Evolutionary conservation across 2,329 filamentous ascomycete species (phyloP).

Genomic region (Botrytis elliptica): DNA sequence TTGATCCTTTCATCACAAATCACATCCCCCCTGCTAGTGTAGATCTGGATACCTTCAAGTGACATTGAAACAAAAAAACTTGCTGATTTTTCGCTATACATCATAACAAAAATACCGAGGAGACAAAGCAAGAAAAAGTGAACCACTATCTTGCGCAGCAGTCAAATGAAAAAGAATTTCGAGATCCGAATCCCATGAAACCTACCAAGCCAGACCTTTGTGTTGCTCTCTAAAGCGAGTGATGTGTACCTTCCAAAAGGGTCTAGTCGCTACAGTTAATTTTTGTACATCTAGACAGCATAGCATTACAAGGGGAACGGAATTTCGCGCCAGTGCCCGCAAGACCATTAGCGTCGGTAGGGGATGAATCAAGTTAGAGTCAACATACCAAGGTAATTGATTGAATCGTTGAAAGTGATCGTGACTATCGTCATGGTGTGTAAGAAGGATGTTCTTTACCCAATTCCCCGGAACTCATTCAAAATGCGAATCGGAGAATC

Average conservation of each 20-base stretch:
- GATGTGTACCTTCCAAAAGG: rapidly evolving
- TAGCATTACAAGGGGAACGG: neutral
- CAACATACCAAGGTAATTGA: neutral
- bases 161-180: neutral
- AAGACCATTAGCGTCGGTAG: neutral
- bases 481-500: neutral
- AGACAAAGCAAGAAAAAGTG: neutral
- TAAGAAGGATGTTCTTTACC: neutral
- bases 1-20: neutral
- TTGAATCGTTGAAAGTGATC: neutral
- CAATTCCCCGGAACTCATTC: neutral
- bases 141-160: neutral
- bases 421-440: neutral
- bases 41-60: neutral
- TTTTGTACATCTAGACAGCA: neutral
- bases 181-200: neutral
- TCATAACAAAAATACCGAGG: neutral
- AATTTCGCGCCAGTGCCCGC: neutral
- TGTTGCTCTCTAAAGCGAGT: neutral
- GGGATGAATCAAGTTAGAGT: too few species aligned
- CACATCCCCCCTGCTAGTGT: too few species aligned
- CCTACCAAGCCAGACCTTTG: neutral
- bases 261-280: neutral
- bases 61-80: neutral
- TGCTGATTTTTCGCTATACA: neutral